Evolutionary conservation across 805 yeast species (phyloP), one percentile per base, ranked within the genome.

Genomic region (Komagataella pastoris): DNA sequence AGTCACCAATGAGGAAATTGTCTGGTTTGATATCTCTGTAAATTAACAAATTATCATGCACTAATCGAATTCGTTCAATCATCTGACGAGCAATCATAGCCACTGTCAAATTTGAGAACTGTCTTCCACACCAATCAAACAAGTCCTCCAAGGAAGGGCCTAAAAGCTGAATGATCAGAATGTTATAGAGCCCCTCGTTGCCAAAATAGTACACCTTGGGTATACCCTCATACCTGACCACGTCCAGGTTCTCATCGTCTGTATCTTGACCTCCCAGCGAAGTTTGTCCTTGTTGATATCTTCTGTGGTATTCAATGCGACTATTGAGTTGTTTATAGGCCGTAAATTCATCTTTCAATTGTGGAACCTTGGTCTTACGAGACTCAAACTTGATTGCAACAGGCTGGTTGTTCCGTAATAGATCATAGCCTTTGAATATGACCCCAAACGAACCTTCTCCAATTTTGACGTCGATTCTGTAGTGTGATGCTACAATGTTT

Each of bases 361-460:
- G 95, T 3, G 95, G 95, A 1, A 93, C 90, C 59, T 85, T 93
- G 2, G 87, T 79, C 59, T 83, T 81, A 54, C 90, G 72, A 23
- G 88, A 86, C 64, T 85, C 95, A 62, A 85, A 85, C 65, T 85
- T 85, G 61, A 85, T 84, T 3, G 90, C 93, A 36, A 85, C 91
- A 19, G 80, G 74, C 53, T 62, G 65, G 51, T 66, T 66, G 49
- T 81, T 80, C 56, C 84, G 77, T 54, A 85, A 69, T 55, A 86
- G 68, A 61, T 86, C 87, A 52, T 80, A 77, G 46, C 95, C 95
- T 68, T 85, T 89, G 65, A 85, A 86, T 51, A 86, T 82, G 7
- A 85, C 85, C 43, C 95, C 95, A 70, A 86, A 86, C 0, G 93
- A 85, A 2, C 95, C 95, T 63, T 86, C 93, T 44, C 95, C 95